Conservation (phyloP, 352 stramenopile species). For the Elongisporangium anandrum region DNA sequence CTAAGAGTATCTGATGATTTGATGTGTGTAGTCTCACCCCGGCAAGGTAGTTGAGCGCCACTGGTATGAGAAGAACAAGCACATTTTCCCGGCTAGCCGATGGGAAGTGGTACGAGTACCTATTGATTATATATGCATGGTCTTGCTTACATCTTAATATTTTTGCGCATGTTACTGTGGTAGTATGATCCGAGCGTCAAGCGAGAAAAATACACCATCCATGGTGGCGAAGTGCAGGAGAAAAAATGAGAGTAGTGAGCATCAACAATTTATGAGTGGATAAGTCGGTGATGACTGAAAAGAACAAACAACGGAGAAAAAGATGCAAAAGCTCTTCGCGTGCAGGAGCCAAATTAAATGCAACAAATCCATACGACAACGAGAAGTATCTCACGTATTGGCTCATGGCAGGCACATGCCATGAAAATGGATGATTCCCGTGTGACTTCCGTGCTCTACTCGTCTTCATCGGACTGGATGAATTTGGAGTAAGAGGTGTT, state of each 20-base stretch:
- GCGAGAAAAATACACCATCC: conserved; percentile 81
- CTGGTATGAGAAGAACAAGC: conserved; percentile 99
- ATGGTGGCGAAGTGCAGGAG: conserved; percentile 51
- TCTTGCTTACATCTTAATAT: background rate
- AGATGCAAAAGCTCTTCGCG: conserved; percentile 17
- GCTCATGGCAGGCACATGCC: conserved; percentile 2
- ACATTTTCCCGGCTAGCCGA: conserved; percentile 98
- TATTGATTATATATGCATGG: no score
- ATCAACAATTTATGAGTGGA: conserved; percentile 1
- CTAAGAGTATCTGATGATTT: background rate
- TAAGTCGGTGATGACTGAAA: background rate
- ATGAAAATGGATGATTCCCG: background rate
- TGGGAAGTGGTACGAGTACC: conserved; percentile 92
- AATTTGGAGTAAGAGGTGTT: conserved; percentile 90
- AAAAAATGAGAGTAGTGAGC: conserved; percentile 20
- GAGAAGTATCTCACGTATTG: conserved; percentile 2
- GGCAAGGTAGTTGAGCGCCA: conserved; percentile 97
- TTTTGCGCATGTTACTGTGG: no score
- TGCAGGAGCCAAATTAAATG: conserved; percentile 10
- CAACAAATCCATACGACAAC: conserved; percentile 14
- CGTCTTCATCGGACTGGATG: conserved; percentile 86
- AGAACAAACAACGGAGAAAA: conserved; percentile 14
- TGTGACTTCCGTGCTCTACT: conserved; percentile 33
- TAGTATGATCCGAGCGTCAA: conserved; percentile 78
- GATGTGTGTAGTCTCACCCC: conserved; percentile 81